Evolutionary conservation across 306 rosid genomes (phyloP).

Genomic region (Hippophae gyantsensis): DNA sequence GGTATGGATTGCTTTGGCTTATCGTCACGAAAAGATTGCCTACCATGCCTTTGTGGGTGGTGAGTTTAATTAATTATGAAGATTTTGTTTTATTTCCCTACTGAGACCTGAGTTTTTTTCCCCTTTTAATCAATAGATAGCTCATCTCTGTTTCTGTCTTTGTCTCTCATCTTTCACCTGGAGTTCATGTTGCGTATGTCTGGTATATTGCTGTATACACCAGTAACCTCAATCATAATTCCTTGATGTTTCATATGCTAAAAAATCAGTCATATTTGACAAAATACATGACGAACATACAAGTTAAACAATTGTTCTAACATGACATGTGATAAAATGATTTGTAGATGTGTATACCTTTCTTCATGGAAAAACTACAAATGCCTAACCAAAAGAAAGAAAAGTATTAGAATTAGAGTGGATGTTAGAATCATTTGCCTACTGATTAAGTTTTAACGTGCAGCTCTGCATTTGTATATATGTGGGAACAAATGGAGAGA

Average conservation of each 20-base stretch:
- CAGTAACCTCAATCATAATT: neutral
- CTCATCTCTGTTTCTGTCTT: neutral
- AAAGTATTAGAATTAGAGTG: too few species aligned
- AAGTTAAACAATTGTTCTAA: too few species aligned
- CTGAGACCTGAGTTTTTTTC: neutral
- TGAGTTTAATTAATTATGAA: slow-evolving; percentile 24
- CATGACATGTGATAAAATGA: too few species aligned
- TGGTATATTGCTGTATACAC: neutral
- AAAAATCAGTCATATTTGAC: too few species aligned
- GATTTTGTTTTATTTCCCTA: neutral
- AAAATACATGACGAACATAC: too few species aligned
- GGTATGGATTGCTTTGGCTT: slow-evolving; percentile 80
- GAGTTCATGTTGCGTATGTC: neutral
- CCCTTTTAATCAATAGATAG: neutral
- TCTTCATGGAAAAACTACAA: too few species aligned
- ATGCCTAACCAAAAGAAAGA: too few species aligned
- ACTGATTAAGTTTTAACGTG: neutral
- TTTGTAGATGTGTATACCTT: too few species aligned
- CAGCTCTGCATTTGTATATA: slow-evolving; percentile 76
- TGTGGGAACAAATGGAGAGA: slow-evolving; percentile 88
- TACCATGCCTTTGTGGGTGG: slow-evolving; percentile 72
- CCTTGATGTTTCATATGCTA: too few species aligned
- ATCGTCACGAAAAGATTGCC: slow-evolving; percentile 48
- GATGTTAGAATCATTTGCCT: too few species aligned
- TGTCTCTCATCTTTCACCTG: neutral